Conservation (phyloP, 768 basidiomycete genomes). For the Lactarius trivialis region DNA sequence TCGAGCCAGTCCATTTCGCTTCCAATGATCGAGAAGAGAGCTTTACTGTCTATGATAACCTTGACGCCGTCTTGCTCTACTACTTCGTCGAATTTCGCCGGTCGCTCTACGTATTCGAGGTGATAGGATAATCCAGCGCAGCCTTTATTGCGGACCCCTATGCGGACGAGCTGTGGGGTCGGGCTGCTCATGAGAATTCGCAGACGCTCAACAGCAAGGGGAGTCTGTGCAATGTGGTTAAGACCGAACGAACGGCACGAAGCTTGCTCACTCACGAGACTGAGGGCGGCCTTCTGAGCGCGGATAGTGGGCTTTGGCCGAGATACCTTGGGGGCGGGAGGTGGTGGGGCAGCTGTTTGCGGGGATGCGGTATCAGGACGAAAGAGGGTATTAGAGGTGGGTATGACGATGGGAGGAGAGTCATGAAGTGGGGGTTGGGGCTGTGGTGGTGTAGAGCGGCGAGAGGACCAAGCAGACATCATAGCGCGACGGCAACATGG, state of each 20-base stretch:
- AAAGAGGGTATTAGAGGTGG: slow-evolving; percentile 37
- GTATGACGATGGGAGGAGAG: slow-evolving; percentile 47
- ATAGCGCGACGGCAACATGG: slow-evolving; percentile 45
- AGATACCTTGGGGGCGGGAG: slow-evolving; percentile 57
- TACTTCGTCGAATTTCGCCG: slow-evolving; percentile 90
- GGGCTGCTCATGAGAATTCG: slow-evolving; percentile 70
- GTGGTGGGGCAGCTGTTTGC: slow-evolving; percentile 65
- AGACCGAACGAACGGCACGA: background rate
- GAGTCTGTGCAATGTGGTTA: slow-evolving; percentile 47
- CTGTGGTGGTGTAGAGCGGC: slow-evolving; percentile 27
- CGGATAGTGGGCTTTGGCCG: slow-evolving; percentile 60
- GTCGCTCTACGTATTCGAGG: slow-evolving; percentile 88
- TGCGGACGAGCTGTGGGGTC: slow-evolving; percentile 85
- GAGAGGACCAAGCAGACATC: slow-evolving; percentile 57
- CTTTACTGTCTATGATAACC: slow-evolving; percentile 94
- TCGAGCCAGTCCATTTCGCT: slow-evolving; percentile 99
- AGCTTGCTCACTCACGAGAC: slow-evolving; percentile 45
- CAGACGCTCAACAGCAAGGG: slow-evolving; percentile 67
- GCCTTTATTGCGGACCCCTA: slow-evolving; percentile 95
- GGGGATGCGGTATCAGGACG: slow-evolving; percentile 60
- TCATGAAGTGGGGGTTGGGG: slow-evolving; percentile 32
- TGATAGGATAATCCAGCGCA: slow-evolving; percentile 91
- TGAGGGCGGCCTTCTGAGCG: slow-evolving; percentile 69
- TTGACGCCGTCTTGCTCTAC: slow-evolving; percentile 92
- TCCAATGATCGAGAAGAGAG: slow-evolving; percentile 95